phyloP scores from a whole-genome alignment of 805 yeast genomes.

The Candida quercuum region DNA sequence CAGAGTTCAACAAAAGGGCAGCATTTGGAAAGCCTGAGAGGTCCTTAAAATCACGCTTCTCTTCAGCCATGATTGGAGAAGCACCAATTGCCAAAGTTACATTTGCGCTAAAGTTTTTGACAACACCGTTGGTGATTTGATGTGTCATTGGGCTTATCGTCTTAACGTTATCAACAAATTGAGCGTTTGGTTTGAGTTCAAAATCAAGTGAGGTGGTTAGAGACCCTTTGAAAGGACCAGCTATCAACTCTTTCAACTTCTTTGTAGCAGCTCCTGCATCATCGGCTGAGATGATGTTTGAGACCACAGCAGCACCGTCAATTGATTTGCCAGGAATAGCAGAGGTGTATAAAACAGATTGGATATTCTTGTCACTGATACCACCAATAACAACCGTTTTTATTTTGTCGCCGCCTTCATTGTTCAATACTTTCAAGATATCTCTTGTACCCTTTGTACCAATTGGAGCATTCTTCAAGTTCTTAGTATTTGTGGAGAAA shows the following conservation, averaged over 20 bases:
- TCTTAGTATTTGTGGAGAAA: conserved; percentile 69
- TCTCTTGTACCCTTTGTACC: conserved; percentile 65
- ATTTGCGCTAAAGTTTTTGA: conserved; percentile 82
- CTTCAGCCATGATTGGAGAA: conserved; percentile 86
- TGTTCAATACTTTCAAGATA: conserved; percentile 43
- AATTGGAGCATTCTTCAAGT: conserved; percentile 47
- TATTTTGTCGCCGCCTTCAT: conserved; percentile 31
- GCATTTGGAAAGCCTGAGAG: conserved; percentile 50
- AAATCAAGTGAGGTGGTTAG: not conserved
- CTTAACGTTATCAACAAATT: conserved; percentile 21
- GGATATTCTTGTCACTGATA: conserved; percentile 56
- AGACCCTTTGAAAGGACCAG: conserved; percentile 2
- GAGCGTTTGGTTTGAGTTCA: not conserved
- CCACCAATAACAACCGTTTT: conserved; percentile 81
- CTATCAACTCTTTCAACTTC: conserved; percentile 27
- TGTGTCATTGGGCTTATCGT: conserved; percentile 60
- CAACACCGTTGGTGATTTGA: conserved; percentile 87
- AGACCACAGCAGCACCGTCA: conserved; percentile 88
- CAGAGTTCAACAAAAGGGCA: conserved; percentile 66
- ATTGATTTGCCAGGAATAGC: conserved; percentile 39
- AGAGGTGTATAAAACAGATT: conserved; percentile 49
- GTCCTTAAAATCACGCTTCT: conserved; percentile 59
- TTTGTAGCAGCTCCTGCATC: conserved; percentile 50
- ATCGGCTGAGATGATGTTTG: conserved; percentile 67
- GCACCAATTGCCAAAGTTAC: conserved; percentile 80